These are phyloP conservation scores for Streptanthus diversifolius DNA, from an alignment of 345 rosid species.

Conservation along the genomic window DNA sequence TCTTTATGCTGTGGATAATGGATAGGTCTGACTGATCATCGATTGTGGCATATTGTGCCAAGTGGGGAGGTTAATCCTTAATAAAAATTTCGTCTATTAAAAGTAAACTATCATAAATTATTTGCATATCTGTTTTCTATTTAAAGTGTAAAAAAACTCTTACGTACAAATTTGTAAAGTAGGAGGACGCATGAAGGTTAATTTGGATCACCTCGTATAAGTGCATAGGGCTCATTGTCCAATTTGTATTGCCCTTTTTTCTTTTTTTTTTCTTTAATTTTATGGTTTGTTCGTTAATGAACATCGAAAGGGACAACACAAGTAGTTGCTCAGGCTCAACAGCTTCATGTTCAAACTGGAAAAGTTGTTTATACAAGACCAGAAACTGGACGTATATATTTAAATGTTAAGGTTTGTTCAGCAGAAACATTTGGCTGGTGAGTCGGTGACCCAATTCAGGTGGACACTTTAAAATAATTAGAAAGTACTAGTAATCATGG, in stretches of 20 bases:
- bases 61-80: too few relatives aligned
- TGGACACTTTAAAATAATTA: neutral
- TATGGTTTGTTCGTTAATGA: constrained; percentile 26
- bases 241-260: neutral
- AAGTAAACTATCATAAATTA: too few relatives aligned
- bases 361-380: constrained; percentile 21
- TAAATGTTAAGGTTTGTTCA: constrained; percentile 4
- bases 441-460: constrained; percentile 20
- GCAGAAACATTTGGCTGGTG: constrained; percentile 17
- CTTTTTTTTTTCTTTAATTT: neutral
- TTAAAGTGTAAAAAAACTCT: too few relatives aligned
- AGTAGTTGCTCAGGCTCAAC: constrained; percentile 31
- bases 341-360: constrained; percentile 27
- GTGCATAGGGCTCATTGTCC: neutral
- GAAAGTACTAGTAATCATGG: neutral
- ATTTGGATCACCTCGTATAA: constrained; percentile 8
- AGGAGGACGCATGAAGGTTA: neutral
- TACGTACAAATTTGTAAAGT: neutral
- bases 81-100: too few relatives aligned
- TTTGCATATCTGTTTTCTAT: too few relatives aligned
- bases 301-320: constrained; percentile 31
- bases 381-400: constrained; percentile 18
- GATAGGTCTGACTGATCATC: too few relatives aligned
- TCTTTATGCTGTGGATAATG: too few relatives aligned
- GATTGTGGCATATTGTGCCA: too few relatives aligned